A percentile compares a stretch with the other conserved stretches of the same genome.
Evolutionary conservation across 2,329 filamentous ascomycete species (phyloP).

Genomic region (Sporothrix curviconia): DNA sequence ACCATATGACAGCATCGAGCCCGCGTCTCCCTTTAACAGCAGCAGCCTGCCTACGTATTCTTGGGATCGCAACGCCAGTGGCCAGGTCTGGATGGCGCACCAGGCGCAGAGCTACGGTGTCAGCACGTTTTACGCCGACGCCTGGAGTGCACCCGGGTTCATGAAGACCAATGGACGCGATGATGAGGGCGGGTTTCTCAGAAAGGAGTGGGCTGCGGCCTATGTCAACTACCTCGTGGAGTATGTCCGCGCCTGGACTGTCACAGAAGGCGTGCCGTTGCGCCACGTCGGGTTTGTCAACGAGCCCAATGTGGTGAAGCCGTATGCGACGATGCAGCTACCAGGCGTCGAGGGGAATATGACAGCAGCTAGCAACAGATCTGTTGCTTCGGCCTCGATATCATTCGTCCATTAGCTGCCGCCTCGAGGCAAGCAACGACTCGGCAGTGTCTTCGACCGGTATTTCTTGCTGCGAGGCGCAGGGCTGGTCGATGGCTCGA

Average conservation of each 20-base stretch:
- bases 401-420: background rate
- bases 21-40: constrained; percentile 26
- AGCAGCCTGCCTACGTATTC: constrained; percentile 27
- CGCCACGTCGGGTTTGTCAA: constrained; percentile 31
- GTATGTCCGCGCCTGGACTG: constrained; percentile 36
- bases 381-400: background rate
- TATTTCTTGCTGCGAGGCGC: constrained; percentile 11
- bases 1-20: constrained; percentile 28
- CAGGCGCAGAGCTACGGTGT: constrained; percentile 32
- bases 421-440: background rate
- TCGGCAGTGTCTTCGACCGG: background rate
- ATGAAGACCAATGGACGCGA: constrained; percentile 45
- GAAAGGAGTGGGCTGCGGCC: constrained; percentile 41
- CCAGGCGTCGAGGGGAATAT: no score
- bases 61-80: constrained; percentile 31
- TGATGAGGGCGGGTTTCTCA: constrained; percentile 36
- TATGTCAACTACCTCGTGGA: constrained; percentile 43
- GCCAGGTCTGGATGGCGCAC: constrained; percentile 37
- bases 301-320: constrained; percentile 26
- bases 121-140: constrained; percentile 40
- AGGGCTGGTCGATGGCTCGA: constrained; percentile 8
- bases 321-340: background rate
- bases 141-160: constrained; percentile 44
- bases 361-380: background rate
- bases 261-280: constrained; percentile 25